Percentiles rank a stretch among this genome's conserved stretches.
Evolutionary conservation across 129 eudicot species (phyloP).

Genomic region (Solidago caesia): DNA sequence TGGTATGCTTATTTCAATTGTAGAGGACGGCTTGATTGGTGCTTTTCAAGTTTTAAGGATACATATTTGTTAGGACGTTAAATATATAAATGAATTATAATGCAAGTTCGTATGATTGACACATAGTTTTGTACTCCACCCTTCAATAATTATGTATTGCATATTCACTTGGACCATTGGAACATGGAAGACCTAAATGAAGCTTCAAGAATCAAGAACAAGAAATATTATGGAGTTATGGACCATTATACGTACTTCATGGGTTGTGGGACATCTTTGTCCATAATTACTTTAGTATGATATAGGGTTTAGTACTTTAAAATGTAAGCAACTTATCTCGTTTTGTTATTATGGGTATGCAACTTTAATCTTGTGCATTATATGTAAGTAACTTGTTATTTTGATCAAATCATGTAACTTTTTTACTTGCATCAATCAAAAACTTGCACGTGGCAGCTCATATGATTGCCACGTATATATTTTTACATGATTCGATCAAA

Average conservation of each 20-base stretch:
- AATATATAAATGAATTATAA: not conserved
- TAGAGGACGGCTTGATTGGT: not conserved
- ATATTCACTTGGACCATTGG: slow-evolving; percentile 13
- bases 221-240: not conserved
- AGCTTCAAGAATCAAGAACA: not conserved
- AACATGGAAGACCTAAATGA: not conserved
- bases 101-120: not conserved
- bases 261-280: not conserved
- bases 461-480: no score
- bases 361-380: no score
- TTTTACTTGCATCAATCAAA: no score
- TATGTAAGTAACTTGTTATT: no score
- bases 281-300: not conserved
- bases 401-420: no score
- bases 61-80: not conserved
- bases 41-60: not conserved
- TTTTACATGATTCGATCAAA: no score
- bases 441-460: no score
- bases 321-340: no score
- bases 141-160: not conserved
- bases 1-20: not conserved
- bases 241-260: not conserved
- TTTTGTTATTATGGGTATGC: no score
- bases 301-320: no score
- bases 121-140: not conserved